Percentiles rank a stretch among this genome's conserved stretches.
phyloP scores from a whole-genome alignment of 495 filamentous ascomycete species.

The Neurospora tetraspora region DNA sequence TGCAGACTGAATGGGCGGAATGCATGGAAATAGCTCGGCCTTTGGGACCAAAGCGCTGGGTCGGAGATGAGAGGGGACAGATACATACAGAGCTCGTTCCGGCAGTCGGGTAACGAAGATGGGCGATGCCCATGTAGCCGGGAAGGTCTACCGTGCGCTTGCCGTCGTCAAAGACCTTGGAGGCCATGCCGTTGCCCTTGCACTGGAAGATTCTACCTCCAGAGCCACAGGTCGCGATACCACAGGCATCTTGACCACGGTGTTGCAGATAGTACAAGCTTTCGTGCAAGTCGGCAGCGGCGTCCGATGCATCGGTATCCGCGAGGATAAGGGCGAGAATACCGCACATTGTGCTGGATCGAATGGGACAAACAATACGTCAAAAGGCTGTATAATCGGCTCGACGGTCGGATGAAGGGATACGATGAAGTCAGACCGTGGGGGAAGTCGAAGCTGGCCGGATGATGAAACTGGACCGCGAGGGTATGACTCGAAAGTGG shows the following conservation, averaged over 20 bases:
- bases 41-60: not conserved
- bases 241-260: conserved; percentile 85
- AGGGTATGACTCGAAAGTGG: not conserved
- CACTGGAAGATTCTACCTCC: conserved; percentile 80
- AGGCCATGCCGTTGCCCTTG: conserved; percentile 88
- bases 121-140: conserved; percentile 82
- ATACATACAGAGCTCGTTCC: conserved; percentile 57
- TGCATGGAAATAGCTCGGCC: not conserved
- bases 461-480: not conserved
- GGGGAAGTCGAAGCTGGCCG: not conserved
- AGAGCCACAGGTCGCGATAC: conserved; percentile 67
- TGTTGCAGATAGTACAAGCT: conserved; percentile 77
- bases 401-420: not conserved
- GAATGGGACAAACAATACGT: not conserved
- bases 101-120: conserved; percentile 85
- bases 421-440: not conserved
- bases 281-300: conserved; percentile 68
- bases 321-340: conserved; percentile 76
- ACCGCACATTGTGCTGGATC: conserved; percentile 60
- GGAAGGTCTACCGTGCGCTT: conserved; percentile 67
- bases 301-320: conserved; percentile 33
- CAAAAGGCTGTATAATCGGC: not conserved
- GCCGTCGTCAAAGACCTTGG: conserved; percentile 73
- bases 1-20: not conserved
- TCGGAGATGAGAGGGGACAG: not conserved